phyloP scores from a whole-genome alignment of 331 rosid species.

The Erythrophleum ivorense region DNA sequence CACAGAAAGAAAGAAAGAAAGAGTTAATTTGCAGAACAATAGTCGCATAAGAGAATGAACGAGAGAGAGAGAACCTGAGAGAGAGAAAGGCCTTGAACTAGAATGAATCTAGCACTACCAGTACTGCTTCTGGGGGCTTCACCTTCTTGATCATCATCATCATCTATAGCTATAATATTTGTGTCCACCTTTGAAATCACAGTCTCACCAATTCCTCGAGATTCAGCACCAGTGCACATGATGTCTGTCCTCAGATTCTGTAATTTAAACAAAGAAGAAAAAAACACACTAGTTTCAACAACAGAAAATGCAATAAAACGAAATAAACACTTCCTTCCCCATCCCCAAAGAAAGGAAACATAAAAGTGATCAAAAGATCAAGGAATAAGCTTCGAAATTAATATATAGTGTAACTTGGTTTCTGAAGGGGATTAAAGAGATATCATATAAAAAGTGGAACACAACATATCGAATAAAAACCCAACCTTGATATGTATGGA shows the following conservation, averaged over 20 bases:
- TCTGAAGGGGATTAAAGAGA: background rate
- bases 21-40: background rate
- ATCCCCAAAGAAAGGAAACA: background rate
- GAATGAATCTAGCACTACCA: slow-evolving; percentile 5
- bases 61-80: slow-evolving; percentile 5
- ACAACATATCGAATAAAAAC: background rate
- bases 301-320: background rate
- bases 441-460: background rate
- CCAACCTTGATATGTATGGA: slow-evolving; percentile 38
- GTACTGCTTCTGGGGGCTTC: slow-evolving; percentile 28
- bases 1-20: background rate
- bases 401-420: background rate
- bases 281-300: background rate
- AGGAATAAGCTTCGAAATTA: background rate
- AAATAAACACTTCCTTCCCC: background rate
- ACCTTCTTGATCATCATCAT: background rate
- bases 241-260: background rate
- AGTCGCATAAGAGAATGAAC: no score
- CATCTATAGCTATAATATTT: background rate
- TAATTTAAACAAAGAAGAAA: background rate
- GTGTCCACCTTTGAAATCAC: slow-evolving; percentile 47
- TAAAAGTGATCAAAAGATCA: background rate
- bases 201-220: slow-evolving; percentile 71
- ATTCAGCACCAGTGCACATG: slow-evolving; percentile 79
- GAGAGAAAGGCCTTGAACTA: slow-evolving; percentile 2